phyloP scores from a whole-genome alignment of 2,329 filamentous ascomycete genomes.

The Aspergillus sp. region DNA sequence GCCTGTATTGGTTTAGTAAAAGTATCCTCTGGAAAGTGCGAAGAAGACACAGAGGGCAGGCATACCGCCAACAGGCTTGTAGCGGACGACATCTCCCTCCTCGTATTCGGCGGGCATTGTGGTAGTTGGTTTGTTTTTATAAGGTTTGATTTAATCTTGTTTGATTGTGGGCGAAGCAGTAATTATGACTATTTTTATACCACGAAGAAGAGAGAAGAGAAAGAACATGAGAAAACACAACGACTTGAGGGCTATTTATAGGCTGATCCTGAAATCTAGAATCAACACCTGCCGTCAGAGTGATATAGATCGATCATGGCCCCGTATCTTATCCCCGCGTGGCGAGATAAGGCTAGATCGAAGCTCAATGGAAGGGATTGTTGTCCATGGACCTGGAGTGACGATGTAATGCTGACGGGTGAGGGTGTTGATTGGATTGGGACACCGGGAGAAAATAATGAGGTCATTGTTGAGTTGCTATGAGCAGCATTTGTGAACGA shows the following conservation, averaged over 20 bases:
- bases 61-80: constrained; percentile 39
- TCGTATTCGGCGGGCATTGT: constrained; percentile 23
- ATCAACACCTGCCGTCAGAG: too few species aligned
- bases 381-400: not conserved
- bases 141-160: not conserved
- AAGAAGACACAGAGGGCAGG: not conserved
- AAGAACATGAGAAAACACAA: too few species aligned
- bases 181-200: too few species aligned
- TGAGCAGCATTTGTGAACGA: not conserved
- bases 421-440: not conserved
- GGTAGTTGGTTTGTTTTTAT: not conserved
- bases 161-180: not conserved
- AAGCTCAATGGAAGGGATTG: not conserved
- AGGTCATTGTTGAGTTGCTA: not conserved
- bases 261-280: too few species aligned
- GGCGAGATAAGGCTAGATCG: not conserved
- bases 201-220: too few species aligned
- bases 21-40: not conserved
- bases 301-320: not conserved
- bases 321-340: not conserved
- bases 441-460: not conserved
- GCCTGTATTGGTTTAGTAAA: constrained; percentile 17
- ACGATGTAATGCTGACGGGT: not conserved
- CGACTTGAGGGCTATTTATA: too few species aligned
- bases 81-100: constrained; percentile 31